Conservation (phyloP, 2,329 filamentous ascomycete genomes). For the Clonostachys sp. region DNA sequence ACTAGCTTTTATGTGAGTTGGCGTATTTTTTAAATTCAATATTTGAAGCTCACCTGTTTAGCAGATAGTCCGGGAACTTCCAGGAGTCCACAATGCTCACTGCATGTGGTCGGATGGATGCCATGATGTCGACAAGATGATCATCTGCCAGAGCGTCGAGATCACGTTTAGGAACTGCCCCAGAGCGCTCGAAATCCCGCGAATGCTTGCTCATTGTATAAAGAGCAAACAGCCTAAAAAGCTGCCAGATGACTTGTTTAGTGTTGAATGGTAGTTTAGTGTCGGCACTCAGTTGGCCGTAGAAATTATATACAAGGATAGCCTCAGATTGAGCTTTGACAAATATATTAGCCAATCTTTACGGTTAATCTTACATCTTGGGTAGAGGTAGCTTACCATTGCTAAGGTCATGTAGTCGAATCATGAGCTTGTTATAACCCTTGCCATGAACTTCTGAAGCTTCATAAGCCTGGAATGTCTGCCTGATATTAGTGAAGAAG, state of each 20-base stretch:
- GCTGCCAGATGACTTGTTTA: background rate
- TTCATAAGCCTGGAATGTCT: background rate
- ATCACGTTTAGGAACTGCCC: background rate
- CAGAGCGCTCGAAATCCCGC: background rate
- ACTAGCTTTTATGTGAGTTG: background rate
- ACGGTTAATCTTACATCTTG: no score
- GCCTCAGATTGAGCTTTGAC: background rate
- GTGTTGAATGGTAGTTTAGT: background rate
- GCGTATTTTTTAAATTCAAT: background rate
- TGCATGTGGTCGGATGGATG: background rate
- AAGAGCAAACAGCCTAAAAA: background rate
- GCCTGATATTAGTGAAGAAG: background rate
- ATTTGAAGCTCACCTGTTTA: background rate
- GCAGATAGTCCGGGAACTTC: background rate
- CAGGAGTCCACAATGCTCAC: background rate
- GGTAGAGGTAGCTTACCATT: background rate
- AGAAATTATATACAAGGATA: background rate
- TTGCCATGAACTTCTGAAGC: background rate
- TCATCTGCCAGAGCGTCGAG: background rate
- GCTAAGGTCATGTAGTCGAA: background rate
- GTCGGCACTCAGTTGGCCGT: background rate
- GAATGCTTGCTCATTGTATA: background rate
- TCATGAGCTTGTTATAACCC: background rate
- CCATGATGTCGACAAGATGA: background rate
- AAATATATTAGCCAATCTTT: no score